Evolutionary conservation across 768 basidiomycete genomes (phyloP), one percentile per base, ranked within the genome.

Genomic region (Mycena latifolia): DNA sequence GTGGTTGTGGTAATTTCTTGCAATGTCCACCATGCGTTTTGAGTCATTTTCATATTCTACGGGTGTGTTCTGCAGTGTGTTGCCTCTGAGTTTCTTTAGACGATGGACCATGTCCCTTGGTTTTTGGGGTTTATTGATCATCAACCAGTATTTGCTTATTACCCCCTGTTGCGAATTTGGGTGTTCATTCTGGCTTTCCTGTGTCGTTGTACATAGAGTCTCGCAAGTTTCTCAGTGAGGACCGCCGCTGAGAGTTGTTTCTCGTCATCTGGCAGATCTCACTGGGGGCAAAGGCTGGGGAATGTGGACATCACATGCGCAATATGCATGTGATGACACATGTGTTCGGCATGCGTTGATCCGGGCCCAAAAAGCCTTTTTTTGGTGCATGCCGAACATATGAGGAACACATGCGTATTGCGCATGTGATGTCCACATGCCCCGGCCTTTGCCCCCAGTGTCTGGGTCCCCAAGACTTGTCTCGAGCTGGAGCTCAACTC

Each of bases 141-240:
- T 12, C 1, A 31, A 52, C 51, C 51, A 52, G 31, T 52, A 52
- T 18, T 31, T 33, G 29, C 51, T 22, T 20, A 52, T 52, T 2
- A 56, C 27, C n/a, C 46, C 43, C 55, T 43, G 28, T 56, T 56
- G 2, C 41, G 27, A 18, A 56, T n/a, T 12, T 56, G 55, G 17
- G 41, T 41, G 9, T 43, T 9, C 6, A 29, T 43, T n/a, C 55
- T 18, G 5, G 41, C 41, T 37, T 28, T 56, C 27, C n/a, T 29
- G 20, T 56, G 55, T 22, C 41, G 43, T 22, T 11, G 5, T 3
- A 56, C 41, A 31, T 43, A 22, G 2, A 45, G 25, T 3, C 6
- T 45, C 8, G 27, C 9, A 5, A 56, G 41, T 31, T 45, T 29
- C 12, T 56, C 28, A 2, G 55, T 56, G 1, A 56, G 5, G 1